Conservation (phyloP, 495 filamentous ascomycete species). For the Aspergillus haitiensis region DNA sequence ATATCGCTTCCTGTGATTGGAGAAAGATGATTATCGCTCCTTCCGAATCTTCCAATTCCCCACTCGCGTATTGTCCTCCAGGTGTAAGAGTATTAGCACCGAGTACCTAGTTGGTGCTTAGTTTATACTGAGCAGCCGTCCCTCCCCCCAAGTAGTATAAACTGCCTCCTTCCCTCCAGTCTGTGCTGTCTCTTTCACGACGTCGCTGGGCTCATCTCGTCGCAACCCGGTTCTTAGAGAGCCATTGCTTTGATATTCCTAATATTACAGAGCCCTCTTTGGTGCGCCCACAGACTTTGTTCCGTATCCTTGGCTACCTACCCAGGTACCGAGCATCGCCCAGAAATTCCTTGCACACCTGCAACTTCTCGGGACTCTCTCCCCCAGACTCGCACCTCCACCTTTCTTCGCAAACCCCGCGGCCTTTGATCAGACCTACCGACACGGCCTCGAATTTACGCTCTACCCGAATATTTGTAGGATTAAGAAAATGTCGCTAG, state of each 20-base stretch:
- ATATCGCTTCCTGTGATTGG: not conserved
- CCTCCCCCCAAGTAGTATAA: not conserved
- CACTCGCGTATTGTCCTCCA: not conserved
- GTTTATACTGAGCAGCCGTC: not conserved
- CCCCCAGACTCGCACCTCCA: no score
- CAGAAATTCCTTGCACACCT: no score
- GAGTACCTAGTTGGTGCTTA: no score
- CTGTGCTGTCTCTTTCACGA: not conserved
- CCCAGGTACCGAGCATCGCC: no score
- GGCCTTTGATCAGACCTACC: no score
- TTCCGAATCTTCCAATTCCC: not conserved
- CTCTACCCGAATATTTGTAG: no score
- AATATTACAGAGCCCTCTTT: not conserved
- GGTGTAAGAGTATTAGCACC: not conserved
- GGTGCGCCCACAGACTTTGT: no score
- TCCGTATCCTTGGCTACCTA: no score
- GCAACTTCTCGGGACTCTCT: no score
- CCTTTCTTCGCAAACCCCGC: no score
- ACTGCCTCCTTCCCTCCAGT: not conserved
- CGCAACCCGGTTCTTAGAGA: not conserved
- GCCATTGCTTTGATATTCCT: not conserved
- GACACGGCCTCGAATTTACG: no score
- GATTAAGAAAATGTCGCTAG: constrained; percentile 4
- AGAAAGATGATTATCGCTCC: constrained; percentile 1
- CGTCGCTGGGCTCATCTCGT: not conserved